Base-by-base conservation (phyloP, 257 asterid species). In the Osmanthus fragrans region DNA sequence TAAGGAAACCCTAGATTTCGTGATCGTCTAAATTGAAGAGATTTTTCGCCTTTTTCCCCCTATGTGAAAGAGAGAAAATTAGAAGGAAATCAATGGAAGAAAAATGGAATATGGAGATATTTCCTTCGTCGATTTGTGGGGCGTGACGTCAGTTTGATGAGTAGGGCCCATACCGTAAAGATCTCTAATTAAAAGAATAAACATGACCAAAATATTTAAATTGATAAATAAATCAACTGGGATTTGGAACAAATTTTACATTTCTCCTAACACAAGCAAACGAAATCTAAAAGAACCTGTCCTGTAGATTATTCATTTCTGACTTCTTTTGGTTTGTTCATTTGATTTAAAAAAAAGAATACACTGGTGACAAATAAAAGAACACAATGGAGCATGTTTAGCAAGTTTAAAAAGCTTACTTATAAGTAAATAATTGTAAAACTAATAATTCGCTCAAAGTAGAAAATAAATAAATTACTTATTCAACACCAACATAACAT, bases 1-100 rank as follows among this genome's bases (percentile, higher is more conserved):
- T 18, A 25, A 39, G 47, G 63, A 72, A 79, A 80, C 80, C 86
- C 84, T 82, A 79, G 47, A 73, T 60, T 37, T 64, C 58, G 72
- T n/a, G 77, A 81, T 81, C 81, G 68, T 71, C 18, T 71, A 70
- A 72, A 67, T n/a, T 19, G 47, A 18, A 16, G 15, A 25, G 68
- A 25, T 21, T 23, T 60, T 58, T 60, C 15, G 32, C 32, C 27
- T 25, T 25, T 25, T 25, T 25, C 27, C 27, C 27, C 33, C 13
- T 3, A 5, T 21, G 7, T 25, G 34, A 66, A 16, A 29, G 36
- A 71, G 56, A 58, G 65, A 54, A 13, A 23, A 25, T 2, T 15
- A 32, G 36, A 64, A 42, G 56, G 49, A 74, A 67, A 79, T 70
- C 68, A 67, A 36, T 72, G 81, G 36, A 72, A 68, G 71, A 29